phyloP scores from a whole-genome alignment of 1,139 yeast species.

The Nakaseomyces bracarensis region DNA sequence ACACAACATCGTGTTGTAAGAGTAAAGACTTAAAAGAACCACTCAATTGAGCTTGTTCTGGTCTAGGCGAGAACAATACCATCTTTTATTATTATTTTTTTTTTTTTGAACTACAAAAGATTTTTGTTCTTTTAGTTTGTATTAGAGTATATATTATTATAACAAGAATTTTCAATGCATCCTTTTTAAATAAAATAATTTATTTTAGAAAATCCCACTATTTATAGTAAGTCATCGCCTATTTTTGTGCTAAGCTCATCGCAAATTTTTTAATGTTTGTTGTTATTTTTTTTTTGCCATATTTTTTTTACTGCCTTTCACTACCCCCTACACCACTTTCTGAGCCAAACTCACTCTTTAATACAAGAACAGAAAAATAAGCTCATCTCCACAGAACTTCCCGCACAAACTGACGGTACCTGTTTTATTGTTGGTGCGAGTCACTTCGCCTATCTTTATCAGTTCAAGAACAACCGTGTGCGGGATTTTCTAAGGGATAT shows the following conservation, averaged over 20 bases:
- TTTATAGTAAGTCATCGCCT: neutral
- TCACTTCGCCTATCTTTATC: no score
- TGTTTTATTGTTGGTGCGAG: no score
- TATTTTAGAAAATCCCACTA: no score
- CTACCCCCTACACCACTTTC: neutral
- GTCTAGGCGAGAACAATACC: slow-evolving; percentile 11
- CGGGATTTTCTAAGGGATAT: no score
- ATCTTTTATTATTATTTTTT: neutral
- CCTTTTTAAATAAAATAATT: no score
- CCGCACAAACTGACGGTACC: no score
- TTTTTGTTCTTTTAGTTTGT: neutral
- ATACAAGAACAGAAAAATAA: no score
- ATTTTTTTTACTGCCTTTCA: neutral
- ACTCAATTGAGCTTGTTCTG: slow-evolving; percentile 14
- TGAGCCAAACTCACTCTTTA: no score
- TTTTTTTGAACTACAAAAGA: neutral
- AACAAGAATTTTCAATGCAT: no score
- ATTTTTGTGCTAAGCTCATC: slow-evolving; percentile 5
- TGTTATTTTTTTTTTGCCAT: neutral
- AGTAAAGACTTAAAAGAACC: neutral
- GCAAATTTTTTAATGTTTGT: neutral
- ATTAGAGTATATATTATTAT: no score
- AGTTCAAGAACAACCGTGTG: no score
- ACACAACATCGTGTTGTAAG: neutral
- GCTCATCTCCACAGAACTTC: no score